phyloP scores from a whole-genome alignment of 768 basidiomycete genomes.

The Naganishia onofrii region DNA sequence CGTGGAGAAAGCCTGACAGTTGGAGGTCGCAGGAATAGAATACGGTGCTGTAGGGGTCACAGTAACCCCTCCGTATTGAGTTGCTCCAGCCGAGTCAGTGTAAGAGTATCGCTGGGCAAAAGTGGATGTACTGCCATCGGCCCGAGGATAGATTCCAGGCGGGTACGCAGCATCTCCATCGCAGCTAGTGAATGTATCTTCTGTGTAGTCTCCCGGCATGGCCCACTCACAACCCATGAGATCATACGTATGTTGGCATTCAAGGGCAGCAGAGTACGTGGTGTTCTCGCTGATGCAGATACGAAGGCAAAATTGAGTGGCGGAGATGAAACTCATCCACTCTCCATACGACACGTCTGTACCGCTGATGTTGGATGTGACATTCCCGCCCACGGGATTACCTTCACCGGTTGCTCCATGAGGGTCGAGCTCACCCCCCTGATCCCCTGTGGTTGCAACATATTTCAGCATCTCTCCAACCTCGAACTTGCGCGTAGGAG shows the following conservation, averaged over 20 bases:
- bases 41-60: slow-evolving; percentile 45
- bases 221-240: slow-evolving; percentile 47
- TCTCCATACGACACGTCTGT: slow-evolving; percentile 54
- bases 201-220: slow-evolving; percentile 40
- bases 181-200: slow-evolving; percentile 56
- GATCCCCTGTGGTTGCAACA: slow-evolving; percentile 48
- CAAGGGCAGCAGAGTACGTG: slow-evolving; percentile 51
- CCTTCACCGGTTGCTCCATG: slow-evolving; percentile 49
- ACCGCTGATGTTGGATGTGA: slow-evolving; percentile 51
- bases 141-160: slow-evolving; percentile 54
- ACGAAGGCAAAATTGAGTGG: slow-evolving; percentile 56
- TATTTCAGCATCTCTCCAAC: too few species aligned
- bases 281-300: slow-evolving; percentile 55
- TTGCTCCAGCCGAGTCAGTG: slow-evolving; percentile 32
- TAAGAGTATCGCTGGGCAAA: slow-evolving; percentile 49
- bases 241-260: slow-evolving; percentile 52
- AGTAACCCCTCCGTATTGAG: slow-evolving; percentile 45
- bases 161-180: slow-evolving; percentile 55
- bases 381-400: slow-evolving; percentile 54
- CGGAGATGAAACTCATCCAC: slow-evolving; percentile 57
- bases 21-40: slow-evolving; percentile 36
- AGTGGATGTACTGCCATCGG: slow-evolving; percentile 50
- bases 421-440: slow-evolving; percentile 33
- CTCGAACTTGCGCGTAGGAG: too few species aligned
- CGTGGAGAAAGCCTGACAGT: slow-evolving; percentile 43